phyloP scores from a whole-genome alignment of 1,139 yeast species.

The Lodderomyces orthopsilosis region DNA sequence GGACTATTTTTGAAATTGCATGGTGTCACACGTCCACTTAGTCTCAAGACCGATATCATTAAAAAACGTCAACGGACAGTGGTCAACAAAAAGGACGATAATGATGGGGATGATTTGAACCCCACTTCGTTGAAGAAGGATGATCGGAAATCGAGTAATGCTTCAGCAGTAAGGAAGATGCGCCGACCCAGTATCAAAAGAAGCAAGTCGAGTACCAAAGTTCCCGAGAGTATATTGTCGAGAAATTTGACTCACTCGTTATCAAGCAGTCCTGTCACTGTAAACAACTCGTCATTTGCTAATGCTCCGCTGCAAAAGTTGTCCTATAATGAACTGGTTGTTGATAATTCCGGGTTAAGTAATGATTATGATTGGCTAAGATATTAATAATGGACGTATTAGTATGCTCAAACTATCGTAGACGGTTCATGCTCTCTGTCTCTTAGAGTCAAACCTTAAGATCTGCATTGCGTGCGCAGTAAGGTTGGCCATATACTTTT shows the following conservation, averaged over 20 bases:
- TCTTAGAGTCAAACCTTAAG: no score
- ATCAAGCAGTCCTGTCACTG: not conserved
- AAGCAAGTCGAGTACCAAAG: slow-evolving; percentile 7
- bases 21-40: slow-evolving; percentile 55
- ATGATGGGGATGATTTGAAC: slow-evolving; percentile 39
- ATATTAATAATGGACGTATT: slow-evolving; percentile 9
- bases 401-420: no score
- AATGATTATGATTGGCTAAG: slow-evolving; percentile 38
- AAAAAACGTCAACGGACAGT: slow-evolving; percentile 53
- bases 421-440: no score
- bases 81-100: slow-evolving; percentile 8
- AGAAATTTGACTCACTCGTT: not conserved
- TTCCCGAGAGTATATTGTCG: slow-evolving; percentile 9
- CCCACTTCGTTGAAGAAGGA: slow-evolving; percentile 25
- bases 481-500: no score
- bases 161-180: slow-evolving; percentile 3
- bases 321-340: slow-evolving; percentile 1
- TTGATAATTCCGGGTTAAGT: not conserved
- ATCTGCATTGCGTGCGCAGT: no score
- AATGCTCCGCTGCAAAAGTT: not conserved
- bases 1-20: slow-evolving; percentile 56
- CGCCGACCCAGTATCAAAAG: slow-evolving; percentile 9
- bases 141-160: not conserved
- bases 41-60: slow-evolving; percentile 86
- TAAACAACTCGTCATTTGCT: not conserved